Percentiles rank a stretch among this genome's conserved stretches.
Evolutionary conservation across 306 rosid genomes (phyloP).

Genomic region (Trifolium dubium): DNA sequence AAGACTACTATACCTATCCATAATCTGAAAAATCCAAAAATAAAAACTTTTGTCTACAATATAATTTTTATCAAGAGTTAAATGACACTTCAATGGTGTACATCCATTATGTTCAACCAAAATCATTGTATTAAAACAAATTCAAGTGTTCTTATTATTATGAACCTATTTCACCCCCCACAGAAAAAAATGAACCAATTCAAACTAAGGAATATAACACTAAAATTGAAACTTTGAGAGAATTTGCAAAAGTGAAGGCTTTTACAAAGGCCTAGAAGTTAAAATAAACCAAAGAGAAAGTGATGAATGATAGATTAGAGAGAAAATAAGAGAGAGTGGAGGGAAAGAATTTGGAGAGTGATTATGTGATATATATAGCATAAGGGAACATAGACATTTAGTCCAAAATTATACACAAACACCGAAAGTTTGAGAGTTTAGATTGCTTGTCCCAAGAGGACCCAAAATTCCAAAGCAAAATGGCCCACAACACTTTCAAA

Average conservation of each 20-base stretch:
- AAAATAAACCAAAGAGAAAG: slow-evolving; percentile 28
- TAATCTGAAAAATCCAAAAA: slow-evolving; percentile 86
- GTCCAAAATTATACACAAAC: slow-evolving; percentile 52
- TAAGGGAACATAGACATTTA: slow-evolving; percentile 38
- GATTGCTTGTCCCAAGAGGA: slow-evolving; percentile 71
- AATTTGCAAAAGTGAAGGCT: slow-evolving; percentile 46
- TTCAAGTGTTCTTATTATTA: slow-evolving; percentile 36
- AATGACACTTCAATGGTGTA: slow-evolving; percentile 60
- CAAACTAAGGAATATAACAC: background rate
- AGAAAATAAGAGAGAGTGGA: slow-evolving; percentile 43
- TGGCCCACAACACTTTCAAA: slow-evolving; percentile 54
- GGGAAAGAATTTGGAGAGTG: slow-evolving; percentile 40
- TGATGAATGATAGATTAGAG: background rate
- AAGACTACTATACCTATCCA: slow-evolving; percentile 57
- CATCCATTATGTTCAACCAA: slow-evolving; percentile 53
- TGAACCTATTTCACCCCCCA: slow-evolving; percentile 44
- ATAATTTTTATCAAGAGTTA: slow-evolving; percentile 55
- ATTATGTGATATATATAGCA: slow-evolving; percentile 49
- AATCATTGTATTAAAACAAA: slow-evolving; percentile 68
- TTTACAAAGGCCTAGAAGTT: slow-evolving; percentile 41
- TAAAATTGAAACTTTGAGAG: background rate
- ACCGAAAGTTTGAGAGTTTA: slow-evolving; percentile 76
- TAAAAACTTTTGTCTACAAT: slow-evolving; percentile 72
- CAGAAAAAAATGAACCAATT: background rate
- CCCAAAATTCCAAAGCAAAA: slow-evolving; percentile 70